A percentile compares a stretch with the other conserved stretches of the same genome.
These are phyloP conservation scores for Limonium bicolor DNA, from an alignment of 148 eudicot species.

Conservation along the genomic window DNA sequence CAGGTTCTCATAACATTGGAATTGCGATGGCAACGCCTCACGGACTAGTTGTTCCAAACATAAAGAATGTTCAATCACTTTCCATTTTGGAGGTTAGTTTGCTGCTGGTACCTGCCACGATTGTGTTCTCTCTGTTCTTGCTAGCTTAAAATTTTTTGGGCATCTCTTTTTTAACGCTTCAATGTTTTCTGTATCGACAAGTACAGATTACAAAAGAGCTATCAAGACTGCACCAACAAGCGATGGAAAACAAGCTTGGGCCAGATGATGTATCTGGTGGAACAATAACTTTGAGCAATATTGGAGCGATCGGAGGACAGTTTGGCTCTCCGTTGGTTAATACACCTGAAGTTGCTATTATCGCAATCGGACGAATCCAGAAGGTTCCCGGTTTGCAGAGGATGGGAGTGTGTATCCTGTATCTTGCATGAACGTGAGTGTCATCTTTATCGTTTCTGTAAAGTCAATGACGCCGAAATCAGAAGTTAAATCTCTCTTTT, in stretches of 20 bases:
- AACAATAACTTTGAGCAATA: slow-evolving; percentile 87
- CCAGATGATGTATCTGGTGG: slow-evolving; percentile 75
- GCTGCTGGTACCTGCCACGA: not conserved
- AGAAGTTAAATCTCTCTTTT: not conserved
- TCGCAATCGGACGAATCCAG: slow-evolving; percentile 75
- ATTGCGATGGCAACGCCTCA: slow-evolving; percentile 93
- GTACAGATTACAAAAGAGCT: slow-evolving; percentile 77
- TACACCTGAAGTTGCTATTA: slow-evolving; percentile 75
- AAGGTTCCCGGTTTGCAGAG: slow-evolving; percentile 49
- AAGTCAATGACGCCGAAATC: not conserved
- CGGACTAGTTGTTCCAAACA: slow-evolving; percentile 93
- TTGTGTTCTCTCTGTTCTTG: not conserved
- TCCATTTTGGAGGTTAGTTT: slow-evolving; percentile 69
- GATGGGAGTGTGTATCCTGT: slow-evolving; percentile 63
- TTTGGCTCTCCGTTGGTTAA: slow-evolving; percentile 86
- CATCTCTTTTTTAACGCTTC: not conserved
- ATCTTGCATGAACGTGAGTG: slow-evolving; percentile 68
- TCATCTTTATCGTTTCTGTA: not conserved
- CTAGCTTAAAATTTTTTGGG: not conserved
- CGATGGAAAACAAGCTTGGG: slow-evolving; percentile 65
- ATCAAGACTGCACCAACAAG: slow-evolving; percentile 54
- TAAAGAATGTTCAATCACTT: slow-evolving; percentile 79
- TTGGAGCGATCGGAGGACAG: slow-evolving; percentile 93
- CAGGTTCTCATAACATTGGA: slow-evolving; percentile 88
- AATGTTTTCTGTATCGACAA: too few relatives aligned